These are phyloP conservation scores for Neoascochyta sp. DNA, from an alignment of 2,329 filamentous ascomycete genomes.

Conservation along the genomic window DNA sequence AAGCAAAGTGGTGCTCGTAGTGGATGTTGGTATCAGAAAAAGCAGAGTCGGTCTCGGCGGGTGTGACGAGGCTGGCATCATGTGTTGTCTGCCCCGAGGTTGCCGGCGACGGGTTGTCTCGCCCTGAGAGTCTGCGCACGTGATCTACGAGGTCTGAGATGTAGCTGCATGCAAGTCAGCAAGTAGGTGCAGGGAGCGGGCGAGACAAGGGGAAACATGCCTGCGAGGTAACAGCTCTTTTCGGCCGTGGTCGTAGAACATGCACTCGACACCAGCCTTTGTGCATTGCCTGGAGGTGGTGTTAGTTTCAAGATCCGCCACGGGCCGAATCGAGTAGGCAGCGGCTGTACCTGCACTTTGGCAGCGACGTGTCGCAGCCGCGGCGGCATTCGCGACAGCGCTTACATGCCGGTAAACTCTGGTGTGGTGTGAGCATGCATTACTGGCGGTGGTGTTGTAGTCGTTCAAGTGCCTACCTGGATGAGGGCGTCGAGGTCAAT, in stretches of 20 bases:
- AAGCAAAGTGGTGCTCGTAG: constrained; percentile 35
- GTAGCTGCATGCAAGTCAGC: constrained; percentile 28
- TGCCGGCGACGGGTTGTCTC: constrained; percentile 17
- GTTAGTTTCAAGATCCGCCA: constrained; percentile 12
- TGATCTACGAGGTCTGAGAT: constrained; percentile 36
- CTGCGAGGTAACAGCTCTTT: constrained; percentile 30
- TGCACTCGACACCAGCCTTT: constrained; percentile 34
- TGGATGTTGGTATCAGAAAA: constrained; percentile 13
- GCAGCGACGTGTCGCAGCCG: constrained; percentile 36
- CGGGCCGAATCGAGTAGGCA: too few relatives aligned
- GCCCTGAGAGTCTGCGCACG: constrained; percentile 26
- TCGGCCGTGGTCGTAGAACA: constrained; percentile 35
- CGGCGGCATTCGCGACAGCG: constrained; percentile 36
- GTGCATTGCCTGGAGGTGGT: constrained; percentile 30
- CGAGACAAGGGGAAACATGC: too few relatives aligned
- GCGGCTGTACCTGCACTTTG: constrained; percentile 32
- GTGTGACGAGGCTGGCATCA: constrained; percentile 4
- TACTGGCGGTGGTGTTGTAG: too few relatives aligned
- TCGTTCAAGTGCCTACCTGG: too few relatives aligned
- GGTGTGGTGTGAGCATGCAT: constrained; percentile 1
- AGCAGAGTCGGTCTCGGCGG: constrained; percentile 13
- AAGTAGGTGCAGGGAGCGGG: too few relatives aligned
- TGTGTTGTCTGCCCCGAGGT: constrained; percentile 13
- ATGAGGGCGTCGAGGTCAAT: constrained; percentile 20
- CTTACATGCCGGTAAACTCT: constrained; percentile 35